phyloP scores from a whole-genome alignment of 1,284 basidiomycete genomes.

The Sanghuangporus sanghuang region DNA sequence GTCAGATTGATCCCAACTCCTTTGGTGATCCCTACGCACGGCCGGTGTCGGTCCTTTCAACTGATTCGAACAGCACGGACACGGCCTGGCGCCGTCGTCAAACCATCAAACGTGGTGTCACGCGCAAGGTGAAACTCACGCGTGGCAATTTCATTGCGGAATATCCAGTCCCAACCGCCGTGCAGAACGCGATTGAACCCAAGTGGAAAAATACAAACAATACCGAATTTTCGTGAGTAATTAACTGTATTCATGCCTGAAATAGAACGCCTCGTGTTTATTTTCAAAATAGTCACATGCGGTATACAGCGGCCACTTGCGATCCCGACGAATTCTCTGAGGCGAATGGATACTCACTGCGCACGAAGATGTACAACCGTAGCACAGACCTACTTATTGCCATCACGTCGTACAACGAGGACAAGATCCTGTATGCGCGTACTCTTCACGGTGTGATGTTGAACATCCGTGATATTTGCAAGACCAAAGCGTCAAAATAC shows the following conservation, averaged over 20 bases:
- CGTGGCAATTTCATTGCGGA: constrained; percentile 89
- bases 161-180: constrained; percentile 85
- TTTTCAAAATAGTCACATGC: constrained; percentile 63
- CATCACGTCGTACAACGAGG: constrained; percentile 86
- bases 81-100: constrained; percentile 82
- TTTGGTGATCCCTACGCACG: constrained; percentile 67
- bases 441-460: constrained; percentile 95
- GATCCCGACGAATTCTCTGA: constrained; percentile 92
- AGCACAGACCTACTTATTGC: constrained; percentile 93
- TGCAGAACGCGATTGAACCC: constrained; percentile 80
- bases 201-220: constrained; percentile 70
- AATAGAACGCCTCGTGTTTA: neutral
- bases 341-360: constrained; percentile 78
- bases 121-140: constrained; percentile 91
- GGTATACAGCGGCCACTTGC: constrained; percentile 88
- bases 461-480: constrained; percentile 98
- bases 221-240: constrained; percentile 79
- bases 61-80: constrained; percentile 60
- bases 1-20: constrained; percentile 53
- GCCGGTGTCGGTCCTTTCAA: constrained; percentile 60
- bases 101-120: constrained; percentile 88
- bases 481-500: constrained; percentile 93
- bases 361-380: constrained; percentile 81
- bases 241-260: neutral
- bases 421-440: constrained; percentile 90